Evolutionary conservation across 164 flowering plant species (phyloP), one percentile per base, ranked within the genome.

Genomic region (Houttuynia cordata): DNA sequence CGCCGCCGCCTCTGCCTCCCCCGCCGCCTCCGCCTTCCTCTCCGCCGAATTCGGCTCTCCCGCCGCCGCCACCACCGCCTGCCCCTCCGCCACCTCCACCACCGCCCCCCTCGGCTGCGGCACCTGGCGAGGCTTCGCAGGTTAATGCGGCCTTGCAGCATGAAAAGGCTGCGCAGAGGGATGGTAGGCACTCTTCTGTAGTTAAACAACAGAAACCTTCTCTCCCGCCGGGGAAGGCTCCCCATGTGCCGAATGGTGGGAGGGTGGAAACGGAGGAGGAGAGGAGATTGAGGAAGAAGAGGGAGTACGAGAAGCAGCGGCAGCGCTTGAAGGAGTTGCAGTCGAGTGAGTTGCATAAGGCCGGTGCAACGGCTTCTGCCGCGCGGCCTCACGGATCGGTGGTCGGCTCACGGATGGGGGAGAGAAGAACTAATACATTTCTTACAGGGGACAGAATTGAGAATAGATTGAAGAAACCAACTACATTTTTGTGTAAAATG

Each of bases 221-320:
- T 1, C 66, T 24, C 23, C 67, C 69, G 18, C 65, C 19, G 21
- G 76, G 68, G 58, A 80, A 71, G 45, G 66, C 49, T 2, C 51
- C 23, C 8, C 73, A 23, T 15, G 37, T 51, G 10, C 62, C 73
- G 0, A 78, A 78, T 76, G 83, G 79, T 14, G 84, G 84, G 53
- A 79, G 91, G 69, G 79, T 78, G 64, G 97, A 90, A 81, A 86
- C 96, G 0, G 99, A 93, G 64, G 99, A 93, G 50, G 95, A 93
- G 70, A 82, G 95, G 74, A 77, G 85, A 71, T 42, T 80, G 67
- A 70, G 99, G 61, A 93, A 90, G 77, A 90, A 81, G 84, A 85
- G 77, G 73, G 97, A 93, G 73, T 79, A 73, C 59, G 99, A 90
- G 74, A 85, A 84, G 78, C 88, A 79, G 65, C 81, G 75, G 71